Base-by-base conservation (phyloP, 371 early-diverging fungal species). In the Modicella reniformis region DNA sequence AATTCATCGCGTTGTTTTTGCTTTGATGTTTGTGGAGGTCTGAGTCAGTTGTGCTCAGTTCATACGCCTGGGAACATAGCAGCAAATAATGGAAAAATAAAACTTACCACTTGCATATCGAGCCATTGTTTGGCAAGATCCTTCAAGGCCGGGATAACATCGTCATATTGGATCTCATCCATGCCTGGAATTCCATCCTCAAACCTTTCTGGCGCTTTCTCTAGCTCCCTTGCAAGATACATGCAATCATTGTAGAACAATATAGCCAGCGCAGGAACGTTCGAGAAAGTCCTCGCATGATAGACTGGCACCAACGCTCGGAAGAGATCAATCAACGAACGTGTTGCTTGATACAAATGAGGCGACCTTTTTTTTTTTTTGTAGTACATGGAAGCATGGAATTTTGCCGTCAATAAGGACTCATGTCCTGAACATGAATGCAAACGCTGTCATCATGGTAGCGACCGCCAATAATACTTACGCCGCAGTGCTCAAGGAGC, bases 241-340 rank as follows among this genome's bases (percentile, higher is more conserved):
- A 86, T 81, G 62, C 93, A 93, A 65, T 93, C 93, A 41, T 92
- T 93, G 55, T 87, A 80, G 61, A 92, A 91, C 13, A 91, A 75
- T 57, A 92, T 84, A 0, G 87, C 74, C 26, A 86, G 65, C 5
- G 89, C 86, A 19, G 91, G 88, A n/a, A 84, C 70, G 7, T 66
- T 58, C 0, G 54, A 50, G 12, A 79, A 64, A 2, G 80, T 64
- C 51, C 73, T 69, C 4, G 66, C 63, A 40, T 79, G 80, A 48
- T 79, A 63, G 5, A 79, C 70, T 13, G 80, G 80, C 70, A 67
- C 73, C 57, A 79, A 34, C 12, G 61, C 70, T 3, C 70, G 69
- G 52, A 63, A 79, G 7, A 79, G 73, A 54, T 79, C 80, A 19
- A 79, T 59, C 5, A 79, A 34, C 2, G 80, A 79, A 9, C 73